Base-by-base conservation (phyloP, 2,329 filamentous ascomycete genomes). In the Aphanocladium album region DNA sequence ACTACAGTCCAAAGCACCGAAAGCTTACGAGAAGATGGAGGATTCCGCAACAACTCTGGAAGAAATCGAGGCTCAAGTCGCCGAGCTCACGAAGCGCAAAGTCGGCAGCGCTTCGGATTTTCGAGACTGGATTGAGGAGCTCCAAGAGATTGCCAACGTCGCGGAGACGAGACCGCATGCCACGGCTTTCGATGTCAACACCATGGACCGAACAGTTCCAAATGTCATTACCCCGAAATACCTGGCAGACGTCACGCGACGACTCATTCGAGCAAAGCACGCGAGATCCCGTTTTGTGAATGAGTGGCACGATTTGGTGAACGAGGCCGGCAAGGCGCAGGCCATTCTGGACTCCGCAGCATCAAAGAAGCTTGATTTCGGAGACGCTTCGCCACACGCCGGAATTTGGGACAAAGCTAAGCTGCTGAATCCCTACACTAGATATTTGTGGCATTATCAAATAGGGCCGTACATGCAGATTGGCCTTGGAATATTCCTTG, bases 91-190 rank as follows among this genome's bases (percentile, higher is more conserved):
- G 65, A 86, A 88, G 65, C 85, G 92, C 66, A 97, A 96, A 77
- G 88, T 85, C 2, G 91, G 89, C 17, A 90, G 86, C 25, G 87
- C 90, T 5, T 78, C 80, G 59, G 83, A 89, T 46, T 95, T 93
- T 69, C 85, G 88, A 66, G 93, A 96, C 67, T 99, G 95, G 95
- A 96, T 99, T 65, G 93, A 98, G 66, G 95, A 99, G 70, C 78
- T 99, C 35, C 87, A 86, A 2, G 93, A 98, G 64, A 84, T 88
- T 64, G 86, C 87, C 49, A 87, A 84, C 67, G 74, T 91, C 6
- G 84, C 87, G 2, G 90, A 93, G 65, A 77, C 79, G 4, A 78
- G 78, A 46, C 79, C 82, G 2, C 76, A 79, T 57, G 71, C 73
- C 49, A 65, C 74, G 49, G 69, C 72, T 50, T 71, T 78, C 33